Evolutionary conservation across 345 rosid genomes (phyloP), one percentile per base, ranked within the genome.

Genomic region (Cardamine chenopodiifolia): DNA sequence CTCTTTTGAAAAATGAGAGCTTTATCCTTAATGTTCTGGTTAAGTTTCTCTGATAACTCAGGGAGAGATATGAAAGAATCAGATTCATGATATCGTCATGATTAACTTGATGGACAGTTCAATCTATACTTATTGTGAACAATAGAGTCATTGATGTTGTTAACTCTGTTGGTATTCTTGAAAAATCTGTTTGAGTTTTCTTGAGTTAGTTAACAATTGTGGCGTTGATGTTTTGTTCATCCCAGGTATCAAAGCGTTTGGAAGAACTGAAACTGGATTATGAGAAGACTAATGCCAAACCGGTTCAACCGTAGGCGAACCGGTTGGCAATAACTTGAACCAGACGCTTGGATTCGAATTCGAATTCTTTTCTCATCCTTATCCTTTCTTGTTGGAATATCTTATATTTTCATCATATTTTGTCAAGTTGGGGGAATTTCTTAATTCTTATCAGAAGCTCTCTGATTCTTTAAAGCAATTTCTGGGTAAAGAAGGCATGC

Each of bases 181-280:
- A 61, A 22, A 28, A 47, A 48, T 29, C 19, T 40, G n/a, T 2
- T 14, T 55, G 35, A 64, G 62, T 8, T 44, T 31, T 65, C 47
- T 53, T 63, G 64, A 15, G n/a, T n/a, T 44, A 13, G 13, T 22
- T 13, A 67, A 19, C 62, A 62, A 19, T 11, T 4, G 54, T 57
- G 72, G 42, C 31, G 15, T n/a, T 19, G 19, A 58, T 48, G n/a
- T 4, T 50, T 15, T 23, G 50, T 62, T 62, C 45, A 69, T 56
- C 13, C 26, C 75, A 92, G 99, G 97, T 89, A 19, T 83, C 93
- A 9, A 87, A 82, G 84, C 89, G 83, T 42, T 81, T 92, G 82
- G 93, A 83, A 72, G 93, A 86, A 52, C 72, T 89, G 44, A 90
- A 79, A 79, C 72, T 64, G 7, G 90, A 85, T 57, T 86, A 89